These are phyloP conservation scores for Scheffersomyces amazonensis DNA, from an alignment of 805 yeast genomes.

Conservation along the genomic window DNA sequence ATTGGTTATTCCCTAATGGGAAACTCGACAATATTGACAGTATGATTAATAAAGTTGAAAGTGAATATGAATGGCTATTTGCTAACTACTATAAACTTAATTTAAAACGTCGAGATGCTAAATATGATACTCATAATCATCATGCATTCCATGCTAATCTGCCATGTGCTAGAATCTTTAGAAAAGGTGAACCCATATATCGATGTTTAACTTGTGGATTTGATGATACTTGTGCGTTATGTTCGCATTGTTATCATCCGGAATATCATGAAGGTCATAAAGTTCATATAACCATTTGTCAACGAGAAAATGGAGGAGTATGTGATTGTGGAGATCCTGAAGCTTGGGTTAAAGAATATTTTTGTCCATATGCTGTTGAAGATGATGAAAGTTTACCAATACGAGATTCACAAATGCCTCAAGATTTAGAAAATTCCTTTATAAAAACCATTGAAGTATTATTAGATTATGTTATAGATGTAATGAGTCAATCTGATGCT, in stretches of 20 bases:
- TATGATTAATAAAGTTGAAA: conserved; percentile 15
- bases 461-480: conserved; percentile 62
- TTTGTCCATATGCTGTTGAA: conserved; percentile 42
- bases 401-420: conserved; percentile 32
- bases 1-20: conserved; percentile 23
- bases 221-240: conserved; percentile 83
- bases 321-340: conserved; percentile 91
- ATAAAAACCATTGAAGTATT: conserved; percentile 42
- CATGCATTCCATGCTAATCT: conserved; percentile 54
- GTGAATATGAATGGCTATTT: conserved; percentile 31
- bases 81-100: conserved; percentile 22
- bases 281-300: conserved; percentile 60
- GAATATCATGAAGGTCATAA: conserved; percentile 72
- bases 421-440: conserved; percentile 37
- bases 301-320: conserved; percentile 71
- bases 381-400: conserved; percentile 4
- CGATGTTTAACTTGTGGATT: conserved; percentile 72
- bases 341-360: conserved; percentile 62
- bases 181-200: conserved; percentile 78
- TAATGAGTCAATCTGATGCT: conserved; percentile 48
- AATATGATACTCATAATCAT: conserved; percentile 20
- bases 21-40: background rate
- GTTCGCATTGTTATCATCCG: conserved; percentile 71
- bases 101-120: conserved; percentile 12
- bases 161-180: conserved; percentile 72